Evolutionary conservation across 2,329 filamentous ascomycete species (phyloP).

Genomic region (Sarocladium brachiariae): DNA sequence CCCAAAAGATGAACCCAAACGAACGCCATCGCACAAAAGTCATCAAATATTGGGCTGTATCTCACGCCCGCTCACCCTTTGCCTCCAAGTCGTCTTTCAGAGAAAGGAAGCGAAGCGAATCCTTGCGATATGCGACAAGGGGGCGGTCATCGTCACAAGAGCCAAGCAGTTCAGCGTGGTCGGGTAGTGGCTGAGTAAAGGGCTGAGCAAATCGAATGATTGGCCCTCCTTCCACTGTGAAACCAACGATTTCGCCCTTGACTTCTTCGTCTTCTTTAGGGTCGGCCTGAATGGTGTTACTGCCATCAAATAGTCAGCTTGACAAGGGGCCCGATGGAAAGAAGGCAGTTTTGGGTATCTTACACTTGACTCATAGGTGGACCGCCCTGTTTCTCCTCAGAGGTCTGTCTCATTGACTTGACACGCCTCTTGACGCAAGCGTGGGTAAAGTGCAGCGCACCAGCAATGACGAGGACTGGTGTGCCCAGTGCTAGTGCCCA

Average conservation of each 20-base stretch:
- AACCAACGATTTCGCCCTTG: constrained; percentile 34
- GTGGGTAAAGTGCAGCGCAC: constrained; percentile 42
- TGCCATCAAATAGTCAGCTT: constrained; percentile 13
- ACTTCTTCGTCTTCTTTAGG: constrained; percentile 27
- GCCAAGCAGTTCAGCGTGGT: constrained; percentile 30
- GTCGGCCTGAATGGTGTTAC: constrained; percentile 30
- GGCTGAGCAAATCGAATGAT: constrained; percentile 35
- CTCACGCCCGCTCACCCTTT: background rate
- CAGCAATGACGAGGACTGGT: constrained; percentile 52
- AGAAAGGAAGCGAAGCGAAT: constrained; percentile 26
- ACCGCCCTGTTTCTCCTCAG: constrained; percentile 19
- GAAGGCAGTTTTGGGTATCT: constrained; percentile 14
- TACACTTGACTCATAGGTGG: constrained; percentile 39
- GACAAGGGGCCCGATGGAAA: background rate
- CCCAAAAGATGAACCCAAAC: background rate
- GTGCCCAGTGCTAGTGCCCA: constrained; percentile 56
- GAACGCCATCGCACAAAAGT: background rate
- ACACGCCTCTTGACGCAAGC: constrained; percentile 30
- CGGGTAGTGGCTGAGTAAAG: constrained; percentile 22
- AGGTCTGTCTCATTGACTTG: constrained; percentile 22
- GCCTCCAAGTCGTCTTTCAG: background rate
- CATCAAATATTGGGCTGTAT: background rate
- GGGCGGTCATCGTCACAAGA: constrained; percentile 27
- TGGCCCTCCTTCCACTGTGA: constrained; percentile 37
- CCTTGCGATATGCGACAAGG: constrained; percentile 31